Percentiles rank a stretch among this genome's conserved stretches.
phyloP scores from a whole-genome alignment of 2,329 filamentous ascomycete species.

The Colletotrichum eremochloae region DNA sequence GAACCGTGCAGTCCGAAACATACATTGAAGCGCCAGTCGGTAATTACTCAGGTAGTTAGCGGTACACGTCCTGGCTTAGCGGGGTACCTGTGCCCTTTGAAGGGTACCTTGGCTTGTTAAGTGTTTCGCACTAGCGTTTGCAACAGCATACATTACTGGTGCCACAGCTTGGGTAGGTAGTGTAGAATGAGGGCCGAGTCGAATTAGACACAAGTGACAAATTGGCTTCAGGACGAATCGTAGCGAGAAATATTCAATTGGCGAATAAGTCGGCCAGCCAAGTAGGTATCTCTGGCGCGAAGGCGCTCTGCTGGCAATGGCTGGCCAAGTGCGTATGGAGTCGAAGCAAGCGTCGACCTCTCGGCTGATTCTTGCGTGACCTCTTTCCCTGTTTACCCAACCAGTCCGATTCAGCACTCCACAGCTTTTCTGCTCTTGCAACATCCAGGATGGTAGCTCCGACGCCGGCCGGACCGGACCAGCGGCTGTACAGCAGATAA shows the following conservation, averaged over 20 bases:
- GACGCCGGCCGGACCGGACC: slow-evolving; percentile 18
- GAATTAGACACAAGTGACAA: background rate
- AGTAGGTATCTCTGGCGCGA: background rate
- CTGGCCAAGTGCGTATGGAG: background rate
- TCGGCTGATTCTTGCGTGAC: slow-evolving; percentile 7
- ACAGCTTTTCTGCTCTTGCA: background rate
- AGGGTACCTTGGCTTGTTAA: background rate
- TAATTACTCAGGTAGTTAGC: background rate
- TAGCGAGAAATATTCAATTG: background rate
- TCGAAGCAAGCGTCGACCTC: background rate
- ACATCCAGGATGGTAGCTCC: background rate
- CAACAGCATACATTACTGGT: background rate
- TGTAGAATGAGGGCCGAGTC: too few species aligned
- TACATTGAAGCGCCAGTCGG: background rate
- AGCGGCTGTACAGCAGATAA: background rate
- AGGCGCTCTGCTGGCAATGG: background rate
- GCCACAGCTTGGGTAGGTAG: background rate
- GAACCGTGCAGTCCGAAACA: slow-evolving; percentile 18
- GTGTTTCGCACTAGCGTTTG: background rate
- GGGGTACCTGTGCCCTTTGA: slow-evolving; percentile 8
- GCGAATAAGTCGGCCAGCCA: background rate
- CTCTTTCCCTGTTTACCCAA: background rate
- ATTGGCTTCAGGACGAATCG: too few species aligned
- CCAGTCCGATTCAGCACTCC: background rate
- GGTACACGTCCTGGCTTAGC: slow-evolving; percentile 8